Conservation (phyloP, 805 yeast genomes). For the Wickerhamiella shivajii region DNA sequence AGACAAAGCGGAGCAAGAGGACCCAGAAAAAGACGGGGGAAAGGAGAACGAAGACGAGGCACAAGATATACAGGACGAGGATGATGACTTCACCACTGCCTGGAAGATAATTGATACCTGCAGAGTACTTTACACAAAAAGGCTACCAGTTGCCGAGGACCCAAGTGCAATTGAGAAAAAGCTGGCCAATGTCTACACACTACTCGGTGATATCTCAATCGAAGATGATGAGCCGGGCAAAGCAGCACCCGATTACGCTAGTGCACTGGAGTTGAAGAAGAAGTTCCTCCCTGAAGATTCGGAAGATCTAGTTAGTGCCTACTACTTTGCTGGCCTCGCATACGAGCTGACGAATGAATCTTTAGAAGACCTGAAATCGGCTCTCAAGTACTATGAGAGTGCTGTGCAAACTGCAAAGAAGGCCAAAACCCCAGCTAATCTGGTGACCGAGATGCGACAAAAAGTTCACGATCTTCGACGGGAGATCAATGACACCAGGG, state of each 20-base stretch:
- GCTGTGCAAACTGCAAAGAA: constrained; percentile 28
- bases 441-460: constrained; percentile 22
- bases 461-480: constrained; percentile 16
- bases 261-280: constrained; percentile 40
- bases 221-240: constrained; percentile 74
- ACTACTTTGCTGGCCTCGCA: constrained; percentile 68
- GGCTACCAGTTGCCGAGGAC: constrained; percentile 24
- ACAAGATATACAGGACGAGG: constrained; percentile 32
- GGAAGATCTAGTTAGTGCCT: constrained; percentile 57
- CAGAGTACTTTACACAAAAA: constrained; percentile 43
- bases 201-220: constrained; percentile 77
- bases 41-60: constrained; percentile 28
- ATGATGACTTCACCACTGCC: constrained; percentile 70
- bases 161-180: constrained; percentile 31
- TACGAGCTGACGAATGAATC: constrained; percentile 53
- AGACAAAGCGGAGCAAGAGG: constrained; percentile 20
- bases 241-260: constrained; percentile 53
- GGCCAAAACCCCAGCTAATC: constrained; percentile 25
- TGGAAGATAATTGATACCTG: constrained; percentile 77
- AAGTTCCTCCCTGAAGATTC: constrained; percentile 38
- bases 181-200: constrained; percentile 58
- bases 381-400: constrained; percentile 35
- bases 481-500: constrained; percentile 12
- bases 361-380: constrained; percentile 37
- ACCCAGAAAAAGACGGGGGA: constrained; percentile 20